Evolutionary conservation across 1,139 yeast species (phyloP).

Genomic region (Ogataea hybrid): DNA sequence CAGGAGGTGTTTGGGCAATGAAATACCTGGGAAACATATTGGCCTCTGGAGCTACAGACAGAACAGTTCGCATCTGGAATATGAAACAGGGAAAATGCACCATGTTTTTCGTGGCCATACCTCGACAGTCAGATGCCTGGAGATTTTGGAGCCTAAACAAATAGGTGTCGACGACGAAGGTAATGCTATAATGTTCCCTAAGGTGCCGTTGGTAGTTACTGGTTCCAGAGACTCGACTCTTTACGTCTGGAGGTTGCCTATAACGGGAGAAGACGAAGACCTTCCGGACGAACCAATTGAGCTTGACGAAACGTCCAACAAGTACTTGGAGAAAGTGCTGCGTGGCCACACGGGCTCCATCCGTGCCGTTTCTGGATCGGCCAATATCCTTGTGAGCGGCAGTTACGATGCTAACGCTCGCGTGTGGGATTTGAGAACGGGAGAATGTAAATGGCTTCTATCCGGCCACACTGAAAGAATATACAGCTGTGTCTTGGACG

Average conservation of each 20-base stretch:
- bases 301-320: conserved; percentile 46
- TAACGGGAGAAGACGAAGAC: conserved; percentile 41
- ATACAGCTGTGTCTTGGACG: conserved; percentile 82
- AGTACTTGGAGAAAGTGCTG: conserved; percentile 71
- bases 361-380: conserved; percentile 83
- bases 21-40: conserved; percentile 82
- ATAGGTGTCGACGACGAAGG: conserved; percentile 62
- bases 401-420: conserved; percentile 89
- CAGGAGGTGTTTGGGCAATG: conserved; percentile 98
- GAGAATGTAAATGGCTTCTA: conserved; percentile 69
- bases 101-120: conserved; percentile 90
- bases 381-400: conserved; percentile 82
- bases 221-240: conserved; percentile 91
- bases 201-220: conserved; percentile 66
- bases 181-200: conserved; percentile 61
- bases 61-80: conserved; percentile 92
- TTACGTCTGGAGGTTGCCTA: conserved; percentile 85
- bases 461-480: conserved; percentile 86
- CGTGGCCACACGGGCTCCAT: conserved; percentile 88
- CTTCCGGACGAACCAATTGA: conserved; percentile 34
- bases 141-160: conserved; percentile 67
- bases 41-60: conserved; percentile 89
- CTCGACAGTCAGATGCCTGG: conserved; percentile 88
- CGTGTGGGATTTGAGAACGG: conserved; percentile 85
- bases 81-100: conserved; percentile 72